Percentiles rank a stretch among this genome's conserved stretches.
phyloP scores from a whole-genome alignment of 2,329 filamentous ascomycete genomes.

The Cladosporium colombiae region DNA sequence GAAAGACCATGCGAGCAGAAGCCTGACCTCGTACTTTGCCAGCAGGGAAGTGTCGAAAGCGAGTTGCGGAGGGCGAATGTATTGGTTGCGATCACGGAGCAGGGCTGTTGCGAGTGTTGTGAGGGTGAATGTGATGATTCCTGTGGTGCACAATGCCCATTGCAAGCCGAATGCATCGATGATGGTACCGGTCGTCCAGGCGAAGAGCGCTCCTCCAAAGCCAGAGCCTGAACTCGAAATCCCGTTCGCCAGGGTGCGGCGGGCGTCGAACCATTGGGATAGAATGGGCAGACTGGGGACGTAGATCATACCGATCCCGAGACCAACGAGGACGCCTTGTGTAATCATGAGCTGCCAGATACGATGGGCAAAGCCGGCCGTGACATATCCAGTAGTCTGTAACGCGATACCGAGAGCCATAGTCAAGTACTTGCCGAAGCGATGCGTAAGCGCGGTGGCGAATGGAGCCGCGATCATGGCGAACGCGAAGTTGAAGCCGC shows the following conservation, averaged over 20 bases:
- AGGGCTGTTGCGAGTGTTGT: slow-evolving; percentile 35
- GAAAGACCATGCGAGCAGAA: slow-evolving; percentile 47
- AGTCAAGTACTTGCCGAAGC: slow-evolving; percentile 30
- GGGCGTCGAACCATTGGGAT: slow-evolving; percentile 46
- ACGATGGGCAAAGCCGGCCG: slow-evolving; percentile 37
- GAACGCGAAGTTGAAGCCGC: slow-evolving; percentile 41
- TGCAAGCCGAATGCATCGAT: slow-evolving; percentile 37
- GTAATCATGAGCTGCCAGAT: slow-evolving; percentile 44
- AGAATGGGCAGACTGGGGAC: slow-evolving; percentile 42
- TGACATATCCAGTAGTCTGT: slow-evolving; percentile 36
- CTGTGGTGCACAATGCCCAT: slow-evolving; percentile 48
- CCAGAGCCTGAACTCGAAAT: slow-evolving; percentile 44
- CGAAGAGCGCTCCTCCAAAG: slow-evolving; percentile 42
- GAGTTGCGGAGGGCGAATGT: slow-evolving; percentile 38
- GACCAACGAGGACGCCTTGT: slow-evolving; percentile 45
- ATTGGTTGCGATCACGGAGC: slow-evolving; percentile 38
- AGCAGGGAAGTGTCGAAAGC: slow-evolving; percentile 41
- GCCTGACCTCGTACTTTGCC: slow-evolving; percentile 33
- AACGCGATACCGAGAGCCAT: slow-evolving; percentile 39
- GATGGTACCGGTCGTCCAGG: slow-evolving; percentile 39
- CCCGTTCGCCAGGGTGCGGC: slow-evolving; percentile 44
- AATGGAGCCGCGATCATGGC: slow-evolving; percentile 40
- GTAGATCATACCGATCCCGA: slow-evolving; percentile 44
- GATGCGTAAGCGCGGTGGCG: slow-evolving; percentile 35
- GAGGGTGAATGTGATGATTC: slow-evolving; percentile 34